phyloP scores from a whole-genome alignment of 176 grass and related monocot species.

The Cymbopogon citratus region DNA sequence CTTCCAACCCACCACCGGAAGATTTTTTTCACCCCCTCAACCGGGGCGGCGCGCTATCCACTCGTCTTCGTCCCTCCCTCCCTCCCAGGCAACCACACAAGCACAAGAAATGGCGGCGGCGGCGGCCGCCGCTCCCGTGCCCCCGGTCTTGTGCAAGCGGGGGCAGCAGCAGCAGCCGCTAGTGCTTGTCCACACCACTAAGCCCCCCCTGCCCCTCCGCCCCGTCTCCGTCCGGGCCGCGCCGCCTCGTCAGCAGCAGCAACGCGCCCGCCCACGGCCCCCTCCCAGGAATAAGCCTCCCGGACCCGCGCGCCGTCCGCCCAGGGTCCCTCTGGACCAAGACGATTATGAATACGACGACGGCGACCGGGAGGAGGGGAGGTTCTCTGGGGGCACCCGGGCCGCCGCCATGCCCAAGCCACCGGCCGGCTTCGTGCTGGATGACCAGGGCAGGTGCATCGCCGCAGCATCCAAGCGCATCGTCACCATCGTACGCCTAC shows the following conservation, averaged over 20 bases:
- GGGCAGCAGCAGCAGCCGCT: not conserved
- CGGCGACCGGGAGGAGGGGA: not conserved
- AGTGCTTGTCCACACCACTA: not conserved
- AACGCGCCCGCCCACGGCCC: not conserved
- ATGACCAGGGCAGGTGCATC: constrained; percentile 71
- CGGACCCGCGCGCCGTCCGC: not conserved
- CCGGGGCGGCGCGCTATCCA: too few relatives aligned
- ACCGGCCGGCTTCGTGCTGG: constrained; percentile 77
- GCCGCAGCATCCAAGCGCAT: constrained; percentile 68
- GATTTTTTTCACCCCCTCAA: too few relatives aligned
- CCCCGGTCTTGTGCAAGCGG: not conserved
- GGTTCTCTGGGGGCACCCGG: constrained; percentile 27
- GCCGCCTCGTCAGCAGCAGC: constrained; percentile 15
- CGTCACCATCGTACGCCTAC: constrained; percentile 56
- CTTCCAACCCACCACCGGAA: too few relatives aligned
- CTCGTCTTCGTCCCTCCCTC: not conserved
- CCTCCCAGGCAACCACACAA: too few relatives aligned
- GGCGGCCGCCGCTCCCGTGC: not conserved
- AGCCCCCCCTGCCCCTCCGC: not conserved
- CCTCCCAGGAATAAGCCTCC: constrained; percentile 5
- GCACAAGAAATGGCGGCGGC: constrained; percentile 12
- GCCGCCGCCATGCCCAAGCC: constrained; percentile 71
- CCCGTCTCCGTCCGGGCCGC: constrained; percentile 2
- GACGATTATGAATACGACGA: not conserved
- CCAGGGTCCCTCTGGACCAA: not conserved